These are phyloP conservation scores for Penicillium sp. DNA, from an alignment of 2,329 filamentous ascomycete genomes.

Conservation along the genomic window DNA sequence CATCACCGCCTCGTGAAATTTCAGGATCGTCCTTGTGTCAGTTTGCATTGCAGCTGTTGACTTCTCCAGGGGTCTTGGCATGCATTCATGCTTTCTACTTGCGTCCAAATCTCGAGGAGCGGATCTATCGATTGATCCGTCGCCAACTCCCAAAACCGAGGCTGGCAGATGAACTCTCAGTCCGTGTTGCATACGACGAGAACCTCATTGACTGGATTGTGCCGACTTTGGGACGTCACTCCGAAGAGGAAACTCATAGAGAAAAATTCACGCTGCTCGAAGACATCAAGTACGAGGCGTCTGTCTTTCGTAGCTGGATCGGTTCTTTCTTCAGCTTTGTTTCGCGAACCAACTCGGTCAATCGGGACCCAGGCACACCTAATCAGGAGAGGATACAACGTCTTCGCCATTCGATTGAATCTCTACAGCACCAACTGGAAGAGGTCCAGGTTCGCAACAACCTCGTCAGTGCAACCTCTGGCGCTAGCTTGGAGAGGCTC, in stretches of 20 bases:
- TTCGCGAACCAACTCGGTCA: constrained; percentile 4
- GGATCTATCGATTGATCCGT: constrained; percentile 37
- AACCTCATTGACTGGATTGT: constrained; percentile 41
- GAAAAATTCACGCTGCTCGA: constrained; percentile 31
- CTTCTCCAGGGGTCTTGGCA: constrained; percentile 32
- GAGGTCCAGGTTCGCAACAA: constrained; percentile 14
- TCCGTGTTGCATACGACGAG: constrained; percentile 39
- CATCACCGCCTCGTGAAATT: constrained; percentile 22
- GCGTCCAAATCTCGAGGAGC: constrained; percentile 34
- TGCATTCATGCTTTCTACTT: constrained; percentile 33
- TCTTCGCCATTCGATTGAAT: constrained; percentile 27
- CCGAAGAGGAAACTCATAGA: constrained; percentile 37
- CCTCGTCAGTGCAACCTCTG: constrained; percentile 8
- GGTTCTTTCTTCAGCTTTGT: constrained; percentile 27
- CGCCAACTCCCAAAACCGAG: constrained; percentile 38
- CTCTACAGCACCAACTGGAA: constrained; percentile 26
- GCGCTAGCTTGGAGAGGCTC: constrained; percentile 9
- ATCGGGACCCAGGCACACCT: constrained; percentile 8
- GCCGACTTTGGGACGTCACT: constrained; percentile 34
- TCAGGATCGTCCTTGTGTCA: constrained; percentile 24
- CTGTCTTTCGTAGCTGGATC: constrained; percentile 27
- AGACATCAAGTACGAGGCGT: constrained; percentile 35
- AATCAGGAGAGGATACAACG: constrained; percentile 24
- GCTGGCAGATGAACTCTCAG: constrained; percentile 37
- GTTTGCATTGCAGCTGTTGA: constrained; percentile 25